Base-by-base conservation (phyloP, 148 eudicot genomes). In the Cornus florida region DNA sequence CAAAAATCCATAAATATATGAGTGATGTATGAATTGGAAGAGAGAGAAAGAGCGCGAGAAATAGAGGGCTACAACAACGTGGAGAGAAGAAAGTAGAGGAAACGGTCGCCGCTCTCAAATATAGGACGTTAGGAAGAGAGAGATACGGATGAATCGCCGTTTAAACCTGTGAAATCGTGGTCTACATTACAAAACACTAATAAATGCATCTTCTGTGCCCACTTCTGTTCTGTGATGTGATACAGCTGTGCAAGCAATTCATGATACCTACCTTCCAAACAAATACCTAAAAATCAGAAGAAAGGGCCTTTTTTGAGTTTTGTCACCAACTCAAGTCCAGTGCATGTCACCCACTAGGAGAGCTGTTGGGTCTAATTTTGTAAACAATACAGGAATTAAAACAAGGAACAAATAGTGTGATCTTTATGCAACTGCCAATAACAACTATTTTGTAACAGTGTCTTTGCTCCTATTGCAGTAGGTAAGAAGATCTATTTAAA, bases 61-160 rank as follows among this genome's bases (percentile, higher is more conserved):
- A 24, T 17, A n/a, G 66, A n/a, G 66, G 24, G 68, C 64, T 13
- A 57, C 64, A n/a, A 38, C 53, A 20, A 70, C 53, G 73, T 70
- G 53, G 50, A 70, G 53, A 39, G 23, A 31, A 41, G 53, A 19
- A 8, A 19, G 41, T 9, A 38, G 33, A 64, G 38, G 56, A 76
- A 76, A 35, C 10, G 71, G 78, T 67, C 77, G 22, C 77, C 77
- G 70, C 28, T 75, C 69, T 75, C 32, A 43, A 4, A 9, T 17
- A 69, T 9, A 48, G 72, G 59, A 46, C 64, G 76, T 48, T 9
- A 33, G 72, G 59, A 46, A 71, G 79, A 62, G 79, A 81, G 48
- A 71, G 79, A 62, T 71, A 81, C 70, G 71, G 19, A 70, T 16
- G 83, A 75, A 81, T 75, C 17, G 78, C 72, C 83, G 76, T 62